Conservation (phyloP, 441 rosid genomes). For the Adansonia gregorii region DNA sequence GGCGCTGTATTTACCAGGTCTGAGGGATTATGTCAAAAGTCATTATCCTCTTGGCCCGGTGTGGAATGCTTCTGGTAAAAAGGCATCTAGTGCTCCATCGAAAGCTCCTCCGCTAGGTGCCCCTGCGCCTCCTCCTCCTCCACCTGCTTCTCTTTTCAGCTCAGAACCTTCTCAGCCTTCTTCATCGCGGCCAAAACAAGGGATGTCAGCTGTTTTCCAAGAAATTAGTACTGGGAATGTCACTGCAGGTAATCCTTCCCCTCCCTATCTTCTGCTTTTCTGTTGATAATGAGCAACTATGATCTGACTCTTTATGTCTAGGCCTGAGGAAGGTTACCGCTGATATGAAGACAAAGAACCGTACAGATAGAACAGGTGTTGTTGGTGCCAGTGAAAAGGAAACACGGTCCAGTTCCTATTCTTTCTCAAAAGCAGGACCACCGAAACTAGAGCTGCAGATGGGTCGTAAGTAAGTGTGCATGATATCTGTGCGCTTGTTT, state of each 20-base stretch:
- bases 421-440: slow-evolving; percentile 77
- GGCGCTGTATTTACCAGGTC: slow-evolving; percentile 90
- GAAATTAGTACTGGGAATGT: slow-evolving; percentile 76
- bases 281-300: slow-evolving; percentile 24
- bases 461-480: slow-evolving; percentile 87
- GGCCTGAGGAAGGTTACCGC: slow-evolving; percentile 87
- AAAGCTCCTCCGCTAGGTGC: slow-evolving; percentile 59
- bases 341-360: slow-evolving; percentile 96
- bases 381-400: slow-evolving; percentile 66
- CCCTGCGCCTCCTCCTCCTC: slow-evolving; percentile 91
- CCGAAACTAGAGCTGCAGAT: slow-evolving; percentile 94
- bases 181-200: slow-evolving; percentile 76
- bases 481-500: neutral
- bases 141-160: slow-evolving; percentile 74
- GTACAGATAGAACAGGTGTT: slow-evolving; percentile 71
- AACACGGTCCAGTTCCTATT: slow-evolving; percentile 47
- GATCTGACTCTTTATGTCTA: slow-evolving; percentile 35
- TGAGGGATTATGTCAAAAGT: slow-evolving; percentile 86
- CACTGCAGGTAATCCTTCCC: slow-evolving; percentile 59
- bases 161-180: slow-evolving; percentile 74
- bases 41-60: slow-evolving; percentile 89
- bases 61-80: slow-evolving; percentile 75
- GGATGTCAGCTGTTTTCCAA: slow-evolving; percentile 97
- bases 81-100: slow-evolving; percentile 49
- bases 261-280: slow-evolving; percentile 22